These are phyloP conservation scores for Rhodocollybia butyracea DNA, from an alignment of 768 basidiomycete genomes.

Conservation along the genomic window DNA sequence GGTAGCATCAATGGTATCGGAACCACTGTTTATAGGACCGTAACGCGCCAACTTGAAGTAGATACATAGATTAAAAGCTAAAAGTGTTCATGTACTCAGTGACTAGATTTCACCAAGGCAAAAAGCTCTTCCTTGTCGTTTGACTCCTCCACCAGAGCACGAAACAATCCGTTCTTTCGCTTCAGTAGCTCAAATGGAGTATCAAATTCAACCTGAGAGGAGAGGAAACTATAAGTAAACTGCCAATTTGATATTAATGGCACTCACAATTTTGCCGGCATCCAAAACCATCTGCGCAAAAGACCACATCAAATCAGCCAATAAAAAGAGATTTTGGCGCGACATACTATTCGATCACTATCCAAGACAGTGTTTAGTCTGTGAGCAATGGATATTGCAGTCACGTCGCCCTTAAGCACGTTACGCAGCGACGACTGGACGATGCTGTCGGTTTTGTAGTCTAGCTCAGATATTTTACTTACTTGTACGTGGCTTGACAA, in stretches of 20 bases:
- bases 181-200: neutral
- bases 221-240: neutral
- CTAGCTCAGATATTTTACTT: neutral
- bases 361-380: conserved; percentile 33
- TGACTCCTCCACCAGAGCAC: conserved; percentile 1
- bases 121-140: neutral
- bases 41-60: too few relatives aligned
- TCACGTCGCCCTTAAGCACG: conserved; percentile 32
- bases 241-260: neutral
- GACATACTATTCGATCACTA: conserved; percentile 25
- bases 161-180: neutral
- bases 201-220: conserved; percentile 3
- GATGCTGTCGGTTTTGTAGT: conserved; percentile 35
- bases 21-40: too few relatives aligned
- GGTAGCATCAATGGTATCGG: too few relatives aligned
- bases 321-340: conserved; percentile 14
- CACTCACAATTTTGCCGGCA: conserved; percentile 34
- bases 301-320: neutral
- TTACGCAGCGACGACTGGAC: conserved; percentile 42
- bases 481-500: neutral
- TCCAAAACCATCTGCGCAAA: conserved; percentile 35
- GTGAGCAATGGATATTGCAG: conserved; percentile 43
- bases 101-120: neutral
- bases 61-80: too few relatives aligned
- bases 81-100: too few relatives aligned